These are phyloP conservation scores for Nicotiana sylvestris DNA, from an alignment of 257 asterid genomes.

Conservation along the genomic window DNA sequence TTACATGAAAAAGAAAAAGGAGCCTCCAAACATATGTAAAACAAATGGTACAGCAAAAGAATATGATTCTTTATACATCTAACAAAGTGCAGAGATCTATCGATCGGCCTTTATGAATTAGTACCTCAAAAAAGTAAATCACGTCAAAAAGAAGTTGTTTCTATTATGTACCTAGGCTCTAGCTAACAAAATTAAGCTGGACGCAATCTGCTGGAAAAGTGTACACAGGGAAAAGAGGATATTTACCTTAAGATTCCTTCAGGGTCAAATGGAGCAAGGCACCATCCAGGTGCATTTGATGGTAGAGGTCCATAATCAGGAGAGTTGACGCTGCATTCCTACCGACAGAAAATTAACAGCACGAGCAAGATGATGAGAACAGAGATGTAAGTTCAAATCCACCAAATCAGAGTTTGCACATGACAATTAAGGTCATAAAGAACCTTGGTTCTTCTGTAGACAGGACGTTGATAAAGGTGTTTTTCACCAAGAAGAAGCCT, in stretches of 20 bases:
- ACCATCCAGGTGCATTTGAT: conserved; percentile 80
- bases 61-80: background rate
- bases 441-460: conserved; percentile 87
- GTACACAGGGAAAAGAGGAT: background rate
- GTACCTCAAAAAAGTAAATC: background rate
- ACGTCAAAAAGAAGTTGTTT: background rate
- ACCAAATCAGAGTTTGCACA: conserved; percentile 9
- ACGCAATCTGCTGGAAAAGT: background rate
- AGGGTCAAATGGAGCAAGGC: conserved; percentile 92
- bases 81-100: background rate
- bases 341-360: conserved; percentile 11
- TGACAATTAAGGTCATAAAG: conserved; percentile 4
- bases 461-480: conserved; percentile 85
- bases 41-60: background rate
- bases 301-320: conserved; percentile 92
- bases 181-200: background rate
- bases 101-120: background rate
- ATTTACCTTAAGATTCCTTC: conserved; percentile 84
- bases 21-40: background rate
- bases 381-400: conserved; percentile 6
- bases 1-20: conserved; percentile 1
- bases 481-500: conserved; percentile 67
- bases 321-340: conserved; percentile 87
- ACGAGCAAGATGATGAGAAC: background rate
- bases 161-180: background rate